Percentiles rank a stretch among this genome's conserved stretches.
Conservation (phyloP, 2,329 filamentous ascomycete genomes). For the Neodidymelliopsis sp. region DNA sequence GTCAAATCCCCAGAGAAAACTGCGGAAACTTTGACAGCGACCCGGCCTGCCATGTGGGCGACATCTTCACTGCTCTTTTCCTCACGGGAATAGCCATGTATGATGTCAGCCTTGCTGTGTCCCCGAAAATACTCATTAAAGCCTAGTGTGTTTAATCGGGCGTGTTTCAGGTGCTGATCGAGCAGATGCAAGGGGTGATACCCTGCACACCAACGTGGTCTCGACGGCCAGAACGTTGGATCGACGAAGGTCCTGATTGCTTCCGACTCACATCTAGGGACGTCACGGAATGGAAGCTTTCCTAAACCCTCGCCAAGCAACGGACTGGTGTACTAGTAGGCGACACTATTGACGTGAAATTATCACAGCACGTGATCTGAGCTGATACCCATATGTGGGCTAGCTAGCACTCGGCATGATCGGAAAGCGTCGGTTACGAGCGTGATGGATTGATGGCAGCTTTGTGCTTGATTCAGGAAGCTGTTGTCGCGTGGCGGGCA, state of each 20-base stretch:
- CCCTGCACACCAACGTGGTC: conserved; percentile 2
- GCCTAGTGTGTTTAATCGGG: conserved; percentile 7
- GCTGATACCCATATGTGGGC: not conserved
- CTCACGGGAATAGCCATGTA: no score
- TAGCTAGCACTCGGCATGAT: not conserved
- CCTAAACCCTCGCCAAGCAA: not conserved
- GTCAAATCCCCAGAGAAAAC: not conserved
- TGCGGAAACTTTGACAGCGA: no score
- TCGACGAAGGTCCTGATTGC: conserved; percentile 6
- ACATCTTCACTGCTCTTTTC: no score
- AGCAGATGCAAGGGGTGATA: conserved; percentile 10
- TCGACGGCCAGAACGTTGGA: conserved; percentile 15
- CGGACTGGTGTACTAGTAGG: conserved; percentile 1
- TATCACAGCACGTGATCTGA: conserved; percentile 8
- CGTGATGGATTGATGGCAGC: not conserved
- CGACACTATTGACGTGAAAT: conserved; percentile 14
- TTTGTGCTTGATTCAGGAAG: conserved; percentile 1
- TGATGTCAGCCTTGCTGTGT: conserved; percentile 4
- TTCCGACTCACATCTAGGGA: not conserved
- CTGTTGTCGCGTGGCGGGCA: not conserved
- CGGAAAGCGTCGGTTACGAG: not conserved
- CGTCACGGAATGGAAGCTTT: not conserved
- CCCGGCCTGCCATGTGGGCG: no score
- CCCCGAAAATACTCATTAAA: not conserved
- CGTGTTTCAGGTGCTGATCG: conserved; percentile 14